A percentile compares a stretch with the other conserved stretches of the same genome.
phyloP scores from a whole-genome alignment of 202 grass and related monocot genomes.

The Dendrocalamus latiflorus region DNA sequence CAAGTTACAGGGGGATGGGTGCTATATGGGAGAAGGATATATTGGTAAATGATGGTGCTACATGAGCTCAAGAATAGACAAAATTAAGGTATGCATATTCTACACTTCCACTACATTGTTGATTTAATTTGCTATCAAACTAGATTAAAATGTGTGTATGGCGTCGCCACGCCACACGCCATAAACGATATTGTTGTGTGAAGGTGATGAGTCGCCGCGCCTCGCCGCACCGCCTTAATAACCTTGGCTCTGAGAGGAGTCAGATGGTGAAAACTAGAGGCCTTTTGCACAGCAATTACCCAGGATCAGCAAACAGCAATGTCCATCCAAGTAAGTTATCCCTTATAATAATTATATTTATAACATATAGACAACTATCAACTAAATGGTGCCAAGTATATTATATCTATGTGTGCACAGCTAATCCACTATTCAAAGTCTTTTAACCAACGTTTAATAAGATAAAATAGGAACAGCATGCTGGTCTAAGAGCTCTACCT shows the following conservation, averaged over 20 bases:
- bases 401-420: background rate
- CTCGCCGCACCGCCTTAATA: too few species aligned
- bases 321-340: background rate
- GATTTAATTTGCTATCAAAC: too few species aligned
- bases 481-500: slow-evolving; percentile 42
- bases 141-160: too few species aligned
- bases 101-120: too few species aligned
- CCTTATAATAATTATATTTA: background rate
- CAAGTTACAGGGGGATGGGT: too few species aligned
- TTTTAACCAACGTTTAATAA: background rate
- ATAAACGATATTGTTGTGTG: too few species aligned
- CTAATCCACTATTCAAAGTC: background rate
- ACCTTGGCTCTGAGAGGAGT: background rate
- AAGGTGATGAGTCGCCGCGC: too few species aligned
- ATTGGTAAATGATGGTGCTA: too few species aligned
- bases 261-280: background rate
- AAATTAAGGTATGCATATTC: too few species aligned
- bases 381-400: background rate
- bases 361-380: background rate
- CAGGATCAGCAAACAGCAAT: background rate
- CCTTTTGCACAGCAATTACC: background rate
- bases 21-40: too few species aligned
- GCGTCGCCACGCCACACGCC: too few species aligned
- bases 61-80: too few species aligned
- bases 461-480: background rate